These are phyloP conservation scores for Ulmus americana DNA, from an alignment of 331 rosid species.

Conservation along the genomic window DNA sequence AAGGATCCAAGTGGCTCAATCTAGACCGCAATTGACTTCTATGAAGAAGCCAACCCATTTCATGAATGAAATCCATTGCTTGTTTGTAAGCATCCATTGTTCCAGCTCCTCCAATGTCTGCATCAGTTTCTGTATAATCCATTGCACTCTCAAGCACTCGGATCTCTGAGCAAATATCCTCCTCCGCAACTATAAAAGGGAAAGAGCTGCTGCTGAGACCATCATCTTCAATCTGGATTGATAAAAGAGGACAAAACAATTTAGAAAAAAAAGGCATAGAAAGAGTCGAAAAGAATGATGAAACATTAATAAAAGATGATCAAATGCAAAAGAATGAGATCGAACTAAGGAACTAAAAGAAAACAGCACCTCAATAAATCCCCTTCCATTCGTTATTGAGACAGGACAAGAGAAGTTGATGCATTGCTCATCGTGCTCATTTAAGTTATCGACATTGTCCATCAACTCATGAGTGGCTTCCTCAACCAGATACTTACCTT, in stretches of 20 bases:
- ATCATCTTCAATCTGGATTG: conserved; percentile 73
- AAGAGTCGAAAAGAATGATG: no score
- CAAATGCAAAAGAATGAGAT: background rate
- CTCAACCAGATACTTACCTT: conserved; percentile 74
- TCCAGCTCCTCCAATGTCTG: conserved; percentile 33
- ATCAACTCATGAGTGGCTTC: conserved; percentile 48
- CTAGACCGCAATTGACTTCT: conserved; percentile 44
- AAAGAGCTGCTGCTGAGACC: conserved; percentile 71
- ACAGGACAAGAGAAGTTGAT: conserved; percentile 58
- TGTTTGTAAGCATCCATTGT: conserved; percentile 50
- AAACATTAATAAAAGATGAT: no score
- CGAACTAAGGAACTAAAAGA: background rate
- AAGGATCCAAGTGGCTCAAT: conserved; percentile 47
- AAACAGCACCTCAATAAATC: conserved; percentile 68
- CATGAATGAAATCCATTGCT: conserved; percentile 65
- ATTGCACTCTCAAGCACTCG: conserved; percentile 52
- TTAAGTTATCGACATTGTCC: conserved; percentile 35
- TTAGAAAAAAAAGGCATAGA: conserved; percentile 5
- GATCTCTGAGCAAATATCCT: conserved; percentile 74
- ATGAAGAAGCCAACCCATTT: conserved; percentile 88
- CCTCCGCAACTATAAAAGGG: conserved; percentile 82
- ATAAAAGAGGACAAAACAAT: conserved; percentile 21
- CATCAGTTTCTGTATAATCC: conserved; percentile 41
- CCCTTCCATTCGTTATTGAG: conserved; percentile 62
- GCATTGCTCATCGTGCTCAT: conserved; percentile 48